Evolutionary conservation across 176 grass and related monocot species (phyloP).

Genomic region (Dactylis glomerata): DNA sequence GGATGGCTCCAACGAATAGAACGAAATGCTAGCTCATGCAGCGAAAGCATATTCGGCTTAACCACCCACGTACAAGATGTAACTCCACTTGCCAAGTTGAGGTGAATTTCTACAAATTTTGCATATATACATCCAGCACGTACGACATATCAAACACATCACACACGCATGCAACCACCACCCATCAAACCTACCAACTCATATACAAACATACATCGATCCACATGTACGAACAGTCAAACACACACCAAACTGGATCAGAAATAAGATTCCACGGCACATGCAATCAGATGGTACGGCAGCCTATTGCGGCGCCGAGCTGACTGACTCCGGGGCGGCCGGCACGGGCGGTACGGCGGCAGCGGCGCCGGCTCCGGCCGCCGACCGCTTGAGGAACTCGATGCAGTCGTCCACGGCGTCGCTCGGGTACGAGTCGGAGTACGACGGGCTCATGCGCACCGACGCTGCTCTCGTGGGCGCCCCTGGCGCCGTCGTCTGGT

Average conservation of each 20-base stretch:
- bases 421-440: constrained; percentile 68
- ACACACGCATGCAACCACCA: background rate
- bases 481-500: background rate
- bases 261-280: constrained; percentile 36
- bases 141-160: constrained; percentile 12
- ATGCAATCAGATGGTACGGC: background rate
- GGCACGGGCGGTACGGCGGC: background rate
- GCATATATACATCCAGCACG: constrained; percentile 16
- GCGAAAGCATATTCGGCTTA: background rate
- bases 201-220: background rate
- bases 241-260: constrained; percentile 7
- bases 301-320: background rate
- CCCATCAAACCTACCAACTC: constrained; percentile 18
- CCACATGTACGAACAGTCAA: constrained; percentile 28
- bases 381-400: constrained; percentile 77
- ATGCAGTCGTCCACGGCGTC: constrained; percentile 93
- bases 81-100: constrained; percentile 18
- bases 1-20: background rate
- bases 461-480: constrained; percentile 12
- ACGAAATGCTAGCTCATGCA: background rate
- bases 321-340: background rate
- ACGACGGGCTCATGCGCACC: constrained; percentile 37
- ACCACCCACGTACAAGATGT: background rate
- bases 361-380: constrained; percentile 25
- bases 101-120: background rate